Evolutionary conservation across 306 rosid genomes (phyloP), one percentile per base, ranked within the genome.

Genomic region (Datisca glomerata): DNA sequence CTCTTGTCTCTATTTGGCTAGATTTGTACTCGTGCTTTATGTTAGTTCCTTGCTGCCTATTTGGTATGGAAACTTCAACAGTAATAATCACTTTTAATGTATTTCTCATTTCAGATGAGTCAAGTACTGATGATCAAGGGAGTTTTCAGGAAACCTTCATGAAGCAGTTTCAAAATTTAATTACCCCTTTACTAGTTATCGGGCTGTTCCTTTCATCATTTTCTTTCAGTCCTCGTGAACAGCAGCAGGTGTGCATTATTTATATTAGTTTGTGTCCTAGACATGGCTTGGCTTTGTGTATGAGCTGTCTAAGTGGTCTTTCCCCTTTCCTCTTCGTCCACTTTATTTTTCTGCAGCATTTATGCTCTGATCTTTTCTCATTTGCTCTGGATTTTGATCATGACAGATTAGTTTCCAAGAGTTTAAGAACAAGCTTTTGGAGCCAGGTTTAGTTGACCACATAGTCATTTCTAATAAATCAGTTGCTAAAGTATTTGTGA

Each of bases 341-440:
- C 16, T 6, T 29, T 12, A n/a, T 18, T 47, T 11, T 2, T 2
- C 12, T 47, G 34, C 19, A 12, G 8, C 18, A 18, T 7, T 2
- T 31, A 25, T 47, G n/a, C n/a, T n/a, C n/a, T 32, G 40, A 31
- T 32, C 51, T 43, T 42, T 59, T 55, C 68, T 20, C 32, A 40
- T 21, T 5, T 43, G 32, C 32, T 47, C 11, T 27, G 33, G 31
- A 36, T 57, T 45, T 58, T 53, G 23, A 45, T 45, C 38, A 57
- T 28, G 53, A 68, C 98, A 89, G 98, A 84, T 89, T 51, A 84
- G 98, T 61, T 89, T 89, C 64, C 95, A 89, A 61, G 95, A 89
- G 75, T 89, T 89, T 37, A 84, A 75, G 66, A 84, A 89, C 52
- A 80, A 80, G 67, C 89, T 80, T 72, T 65, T 89, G 67, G 98